Percentiles rank a stretch among this genome's conserved stretches.
phyloP scores from a whole-genome alignment of 768 basidiomycete species.

The Grammothele lineata region DNA sequence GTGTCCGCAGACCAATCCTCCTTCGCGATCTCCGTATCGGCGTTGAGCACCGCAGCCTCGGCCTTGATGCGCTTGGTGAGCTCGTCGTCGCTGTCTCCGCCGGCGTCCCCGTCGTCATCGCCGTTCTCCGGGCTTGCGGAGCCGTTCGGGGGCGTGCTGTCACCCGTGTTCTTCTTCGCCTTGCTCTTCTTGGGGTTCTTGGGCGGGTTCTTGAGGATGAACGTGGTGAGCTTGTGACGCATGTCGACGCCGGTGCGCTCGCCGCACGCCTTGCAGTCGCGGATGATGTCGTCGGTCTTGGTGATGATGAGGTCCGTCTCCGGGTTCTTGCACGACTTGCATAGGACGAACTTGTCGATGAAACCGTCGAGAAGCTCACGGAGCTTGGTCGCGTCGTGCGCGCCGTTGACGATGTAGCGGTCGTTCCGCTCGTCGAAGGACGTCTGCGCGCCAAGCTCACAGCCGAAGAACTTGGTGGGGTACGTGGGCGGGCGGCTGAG shows the following conservation, averaged over 20 bases:
- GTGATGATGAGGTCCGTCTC: slow-evolving; percentile 94
- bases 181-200: slow-evolving; percentile 75
- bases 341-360: slow-evolving; percentile 98
- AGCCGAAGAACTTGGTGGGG: slow-evolving; percentile 98
- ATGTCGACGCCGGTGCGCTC: slow-evolving; percentile 90
- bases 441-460: slow-evolving; percentile 97
- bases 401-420: slow-evolving; percentile 97
- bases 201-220: slow-evolving; percentile 97
- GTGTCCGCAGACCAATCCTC: slow-evolving; percentile 95
- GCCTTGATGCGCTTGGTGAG: slow-evolving; percentile 89
- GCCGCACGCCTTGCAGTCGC: slow-evolving; percentile 99
- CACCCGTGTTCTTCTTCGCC: slow-evolving; percentile 46
- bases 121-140: slow-evolving; percentile 37
- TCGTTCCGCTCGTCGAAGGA: slow-evolving; percentile 96
- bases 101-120: slow-evolving; percentile 39
- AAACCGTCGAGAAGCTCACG: slow-evolving; percentile 94
- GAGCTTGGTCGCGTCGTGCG: slow-evolving; percentile 86
- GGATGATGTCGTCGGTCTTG: slow-evolving; percentile 83
- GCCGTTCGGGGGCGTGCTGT: slow-evolving; percentile 31
- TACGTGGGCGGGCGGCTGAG: slow-evolving; percentile 93
- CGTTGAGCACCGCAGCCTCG: slow-evolving; percentile 74
- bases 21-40: slow-evolving; percentile 52
- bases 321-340: slow-evolving; percentile 97
- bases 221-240: slow-evolving; percentile 94
- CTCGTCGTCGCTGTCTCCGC: slow-evolving; percentile 81